These are phyloP conservation scores for Dendrobium nobile DNA, from an alignment of 106 monocot genomes.

Conservation along the genomic window DNA sequence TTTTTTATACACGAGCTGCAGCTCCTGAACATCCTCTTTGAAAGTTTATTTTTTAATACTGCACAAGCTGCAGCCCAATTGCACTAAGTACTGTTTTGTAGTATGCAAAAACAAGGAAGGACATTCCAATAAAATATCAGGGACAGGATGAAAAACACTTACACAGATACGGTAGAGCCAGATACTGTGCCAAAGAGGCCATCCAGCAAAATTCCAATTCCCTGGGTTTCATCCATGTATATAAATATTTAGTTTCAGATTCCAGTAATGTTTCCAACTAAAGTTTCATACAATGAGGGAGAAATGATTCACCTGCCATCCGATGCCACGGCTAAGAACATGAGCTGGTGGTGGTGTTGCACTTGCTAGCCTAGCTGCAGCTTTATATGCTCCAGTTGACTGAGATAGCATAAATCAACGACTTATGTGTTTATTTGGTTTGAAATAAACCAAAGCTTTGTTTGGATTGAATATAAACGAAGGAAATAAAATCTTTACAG, in stretches of 20 bases:
- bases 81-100: too few relatives aligned
- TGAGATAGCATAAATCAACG: slow-evolving; percentile 14
- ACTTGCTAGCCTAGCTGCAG: slow-evolving; percentile 85
- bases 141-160: slow-evolving; percentile 9
- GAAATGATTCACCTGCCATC: slow-evolving; percentile 72
- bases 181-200: slow-evolving; percentile 70
- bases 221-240: slow-evolving; percentile 18
- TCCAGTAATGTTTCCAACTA: neutral
- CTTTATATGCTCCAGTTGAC: slow-evolving; percentile 94
- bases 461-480: neutral
- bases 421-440: neutral
- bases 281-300: neutral
- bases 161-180: slow-evolving; percentile 87
- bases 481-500: neutral
- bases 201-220: slow-evolving; percentile 53
- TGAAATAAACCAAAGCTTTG: neutral
- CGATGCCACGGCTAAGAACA: slow-evolving; percentile 94
- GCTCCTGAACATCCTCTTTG: too few relatives aligned
- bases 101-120: too few relatives aligned
- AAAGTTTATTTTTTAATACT: too few relatives aligned
- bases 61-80: too few relatives aligned
- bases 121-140: too few relatives aligned
- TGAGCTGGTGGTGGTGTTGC: slow-evolving; percentile 98
- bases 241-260: neutral
- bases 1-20: too few relatives aligned